Base-by-base conservation (phyloP, 73 alveolate species). In the Symbiodinium natans region DNA sequence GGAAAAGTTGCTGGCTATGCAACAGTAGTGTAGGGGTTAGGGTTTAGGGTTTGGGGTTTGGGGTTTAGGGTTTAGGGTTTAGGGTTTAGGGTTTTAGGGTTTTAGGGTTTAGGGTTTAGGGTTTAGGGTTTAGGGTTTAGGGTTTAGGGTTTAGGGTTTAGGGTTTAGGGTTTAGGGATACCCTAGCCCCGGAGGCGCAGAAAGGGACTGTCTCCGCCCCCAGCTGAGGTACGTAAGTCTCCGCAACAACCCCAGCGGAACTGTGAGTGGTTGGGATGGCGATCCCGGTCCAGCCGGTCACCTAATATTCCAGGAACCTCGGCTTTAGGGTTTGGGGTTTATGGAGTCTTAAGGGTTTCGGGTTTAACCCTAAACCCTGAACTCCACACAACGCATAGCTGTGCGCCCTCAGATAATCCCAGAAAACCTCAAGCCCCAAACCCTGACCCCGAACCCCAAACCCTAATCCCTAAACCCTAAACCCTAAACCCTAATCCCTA, bases 181-280 rank as follows among this genome's bases (percentile, higher is more conserved):
- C 80, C n/a, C n/a, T n/a, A n/a, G n/a, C n/a, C n/a, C n/a, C n/a
- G n/a, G n/a, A n/a, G n/a, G n/a, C n/a, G n/a, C n/a, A n/a, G n/a
- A n/a, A n/a, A n/a, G n/a, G 15, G 31, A 6, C 9, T 29, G 1
- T 9, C 40, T 0, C 9, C 1, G 36, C 38, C 74, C 48, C 92
- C 13, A 2, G 41, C 82, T 13, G 25, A 87, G 94, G 94, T 87
- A 87, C 41, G 94, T 87, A 80, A 87, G 94, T 39, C 94, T 87
- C 29, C 94, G 94, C 84, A 87, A 87, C 94, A 87, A 87, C 74
- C 94, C 94, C 83, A 87, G 94, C 74, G 94, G 94, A 7, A 87
- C 94, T n/a, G 94, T 87, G 85, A 87, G 94, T 25, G 94, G 94
- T 80, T 87, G 94, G 94, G 94, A 87, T 63, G 94, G 94, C 52